Conservation (phyloP, 176 grass and related monocot species). For the Musa itinerans region DNA sequence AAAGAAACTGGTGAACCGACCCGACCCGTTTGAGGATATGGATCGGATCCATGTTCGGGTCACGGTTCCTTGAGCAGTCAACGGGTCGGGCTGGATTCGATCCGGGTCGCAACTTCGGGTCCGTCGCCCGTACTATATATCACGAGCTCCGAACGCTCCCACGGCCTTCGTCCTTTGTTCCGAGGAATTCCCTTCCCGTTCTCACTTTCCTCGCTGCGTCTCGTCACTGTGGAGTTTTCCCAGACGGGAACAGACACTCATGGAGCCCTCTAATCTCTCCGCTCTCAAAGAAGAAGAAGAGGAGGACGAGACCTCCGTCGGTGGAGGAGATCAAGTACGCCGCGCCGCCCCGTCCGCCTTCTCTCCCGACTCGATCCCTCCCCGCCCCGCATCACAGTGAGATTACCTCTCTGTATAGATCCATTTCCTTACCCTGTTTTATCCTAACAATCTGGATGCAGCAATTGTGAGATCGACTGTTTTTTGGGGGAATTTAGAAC, state of each 20-base stretch:
- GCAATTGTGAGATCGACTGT: background rate
- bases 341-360: slow-evolving; percentile 31
- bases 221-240: background rate
- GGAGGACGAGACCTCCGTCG: slow-evolving; percentile 11
- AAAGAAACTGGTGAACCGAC: no score
- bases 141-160: no score
- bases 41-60: no score
- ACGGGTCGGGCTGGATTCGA: no score
- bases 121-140: no score
- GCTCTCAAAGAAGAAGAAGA: slow-evolving; percentile 51
- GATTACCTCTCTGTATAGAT: background rate
- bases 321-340: slow-evolving; percentile 3
- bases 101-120: no score
- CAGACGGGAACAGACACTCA: background rate
- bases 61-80: no score
- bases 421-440: background rate
- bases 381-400: slow-evolving; percentile 84
- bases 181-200: background rate
- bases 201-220: background rate
- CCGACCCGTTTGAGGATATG: no score
- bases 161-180: background rate
- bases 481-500: background rate
- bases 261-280: slow-evolving; percentile 60
- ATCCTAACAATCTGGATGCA: background rate
- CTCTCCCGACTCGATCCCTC: slow-evolving; percentile 50